phyloP scores from a whole-genome alignment of 192 early-diverging fungal species.

The Geranomyces michiganensis region DNA sequence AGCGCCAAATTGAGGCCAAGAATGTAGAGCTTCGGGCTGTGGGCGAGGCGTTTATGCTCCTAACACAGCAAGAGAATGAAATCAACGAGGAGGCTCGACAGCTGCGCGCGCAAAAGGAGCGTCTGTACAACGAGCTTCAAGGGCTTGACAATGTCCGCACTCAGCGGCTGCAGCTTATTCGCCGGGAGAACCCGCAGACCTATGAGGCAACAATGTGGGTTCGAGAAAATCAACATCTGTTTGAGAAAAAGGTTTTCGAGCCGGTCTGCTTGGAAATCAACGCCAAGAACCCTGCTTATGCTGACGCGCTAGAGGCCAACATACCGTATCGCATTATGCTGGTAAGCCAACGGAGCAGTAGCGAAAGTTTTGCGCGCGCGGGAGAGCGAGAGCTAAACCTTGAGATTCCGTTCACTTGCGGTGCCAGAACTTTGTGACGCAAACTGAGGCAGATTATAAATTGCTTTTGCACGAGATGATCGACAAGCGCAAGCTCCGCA shows the following conservation, averaged over 20 bases:
- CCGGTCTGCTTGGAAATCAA: slow-evolving; percentile 76
- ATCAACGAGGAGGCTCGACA: slow-evolving; percentile 25
- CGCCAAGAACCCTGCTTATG: slow-evolving; percentile 64
- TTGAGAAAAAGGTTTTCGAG: slow-evolving; percentile 71
- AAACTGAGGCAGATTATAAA: slow-evolving; percentile 78
- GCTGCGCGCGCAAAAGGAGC: slow-evolving; percentile 9
- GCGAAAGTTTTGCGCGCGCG: neutral
- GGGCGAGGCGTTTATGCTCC: neutral
- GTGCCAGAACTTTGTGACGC: slow-evolving; percentile 79
- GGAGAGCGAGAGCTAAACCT: neutral
- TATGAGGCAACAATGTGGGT: slow-evolving; percentile 73
- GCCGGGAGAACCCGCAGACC: slow-evolving; percentile 51
- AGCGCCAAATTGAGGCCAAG: slow-evolving; percentile 37
- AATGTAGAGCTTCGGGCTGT: slow-evolving; percentile 27
- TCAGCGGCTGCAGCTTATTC: slow-evolving; percentile 63
- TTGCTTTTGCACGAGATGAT: slow-evolving; percentile 64
- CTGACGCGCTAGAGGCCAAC: slow-evolving; percentile 67
- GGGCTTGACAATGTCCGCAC: slow-evolving; percentile 44
- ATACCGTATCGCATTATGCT: slow-evolving; percentile 46
- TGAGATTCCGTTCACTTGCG: neutral
- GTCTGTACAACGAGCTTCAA: slow-evolving; percentile 37
- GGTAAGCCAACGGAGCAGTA: slow-evolving; percentile 33
- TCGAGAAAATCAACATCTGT: slow-evolving; percentile 60
- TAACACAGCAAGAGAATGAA: slow-evolving; percentile 32
- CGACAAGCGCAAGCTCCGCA: slow-evolving; percentile 61